phyloP scores from a whole-genome alignment of 345 rosid genomes.

The Cardiospermum halicacabum region DNA sequence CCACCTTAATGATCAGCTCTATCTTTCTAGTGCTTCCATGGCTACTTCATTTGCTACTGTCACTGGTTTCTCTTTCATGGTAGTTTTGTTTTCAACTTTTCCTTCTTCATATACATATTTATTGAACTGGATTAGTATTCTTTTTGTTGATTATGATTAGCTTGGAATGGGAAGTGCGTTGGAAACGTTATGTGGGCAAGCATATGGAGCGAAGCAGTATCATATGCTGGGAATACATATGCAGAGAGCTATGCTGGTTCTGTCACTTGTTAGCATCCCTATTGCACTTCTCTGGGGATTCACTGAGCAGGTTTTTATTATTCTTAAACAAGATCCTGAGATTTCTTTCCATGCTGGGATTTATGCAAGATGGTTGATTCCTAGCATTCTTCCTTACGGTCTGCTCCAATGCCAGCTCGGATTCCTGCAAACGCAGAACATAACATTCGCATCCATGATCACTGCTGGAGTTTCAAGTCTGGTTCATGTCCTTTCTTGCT shows the following conservation, averaged over 20 bases:
- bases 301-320: constrained; percentile 21
- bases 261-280: constrained; percentile 26
- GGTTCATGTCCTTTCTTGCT: constrained; percentile 31
- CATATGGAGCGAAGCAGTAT: no score
- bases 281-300: constrained; percentile 23
- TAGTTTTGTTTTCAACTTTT: constrained; percentile 1
- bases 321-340: constrained; percentile 19
- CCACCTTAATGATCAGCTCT: constrained; percentile 27
- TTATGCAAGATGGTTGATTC: constrained; percentile 30
- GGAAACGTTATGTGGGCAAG: no score
- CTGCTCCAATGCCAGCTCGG: constrained; percentile 36
- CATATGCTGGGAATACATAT: no score
- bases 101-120: neutral
- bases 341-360: constrained; percentile 21
- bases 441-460: constrained; percentile 16
- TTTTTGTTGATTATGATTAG: constrained; percentile 11
- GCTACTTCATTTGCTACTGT: constrained; percentile 40
- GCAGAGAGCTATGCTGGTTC: no score
- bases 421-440: constrained; percentile 26
- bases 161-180: constrained; percentile 40
- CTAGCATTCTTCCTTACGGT: constrained; percentile 29
- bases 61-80: constrained; percentile 34
- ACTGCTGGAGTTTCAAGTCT: constrained; percentile 22
- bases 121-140: no score
- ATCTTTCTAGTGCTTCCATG: constrained; percentile 39